phyloP scores from a whole-genome alignment of 495 filamentous ascomycete genomes.

The Podospora appendiculata region DNA sequence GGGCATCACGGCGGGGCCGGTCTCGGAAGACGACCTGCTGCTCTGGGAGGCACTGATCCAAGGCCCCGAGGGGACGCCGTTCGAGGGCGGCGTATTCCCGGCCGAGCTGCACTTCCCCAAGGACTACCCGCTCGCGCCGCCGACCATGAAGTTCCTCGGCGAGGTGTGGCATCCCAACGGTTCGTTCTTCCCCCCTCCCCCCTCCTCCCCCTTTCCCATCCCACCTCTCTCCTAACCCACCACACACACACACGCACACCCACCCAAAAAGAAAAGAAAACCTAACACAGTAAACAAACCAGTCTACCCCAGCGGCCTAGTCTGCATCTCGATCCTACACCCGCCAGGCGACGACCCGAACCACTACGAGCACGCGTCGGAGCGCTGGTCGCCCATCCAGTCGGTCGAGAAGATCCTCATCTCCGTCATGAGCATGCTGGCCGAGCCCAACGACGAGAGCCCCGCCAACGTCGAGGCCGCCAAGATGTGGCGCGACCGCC shows the following conservation, averaged over 20 bases:
- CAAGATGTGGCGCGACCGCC: conserved; percentile 93
- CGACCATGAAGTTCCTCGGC: conserved; percentile 87
- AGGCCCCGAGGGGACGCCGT: conserved; percentile 90
- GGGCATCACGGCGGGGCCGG: conserved; percentile 90
- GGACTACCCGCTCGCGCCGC: conserved; percentile 90
- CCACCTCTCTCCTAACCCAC: background rate
- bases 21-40: conserved; percentile 92
- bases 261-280: background rate
- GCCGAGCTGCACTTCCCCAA: conserved; percentile 91
- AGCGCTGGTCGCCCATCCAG: conserved; percentile 95
- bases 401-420: conserved; percentile 97
- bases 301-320: conserved; percentile 88
- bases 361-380: conserved; percentile 94
- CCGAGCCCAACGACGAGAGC: conserved; percentile 97
- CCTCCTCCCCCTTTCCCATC: background rate
- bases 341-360: conserved; percentile 97
- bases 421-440: conserved; percentile 97
- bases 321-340: conserved; percentile 98
- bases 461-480: conserved; percentile 97
- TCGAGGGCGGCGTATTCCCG: conserved; percentile 89
- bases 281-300: background rate
- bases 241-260: background rate
- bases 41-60: conserved; percentile 96
- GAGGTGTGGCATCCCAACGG: conserved; percentile 97
- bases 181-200: conserved; percentile 27